A percentile compares a stretch with the other conserved stretches of the same genome.
Conservation (phyloP, 2,329 filamentous ascomycete genomes). For the Ceratocystis huliohia region DNA sequence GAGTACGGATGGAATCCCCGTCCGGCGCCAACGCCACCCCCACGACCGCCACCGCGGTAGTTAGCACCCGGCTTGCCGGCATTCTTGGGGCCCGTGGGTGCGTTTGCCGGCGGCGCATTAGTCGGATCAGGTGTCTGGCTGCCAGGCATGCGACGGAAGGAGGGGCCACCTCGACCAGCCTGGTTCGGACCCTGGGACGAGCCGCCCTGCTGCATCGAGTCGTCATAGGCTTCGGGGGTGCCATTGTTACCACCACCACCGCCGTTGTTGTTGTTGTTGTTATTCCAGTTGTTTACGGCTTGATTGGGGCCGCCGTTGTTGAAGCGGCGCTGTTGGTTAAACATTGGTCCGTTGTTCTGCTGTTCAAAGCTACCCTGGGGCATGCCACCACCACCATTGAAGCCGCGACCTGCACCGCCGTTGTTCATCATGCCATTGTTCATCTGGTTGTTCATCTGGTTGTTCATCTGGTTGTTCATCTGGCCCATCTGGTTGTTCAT, state of each 20-base stretch:
- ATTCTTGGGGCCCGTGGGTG: constrained; percentile 92
- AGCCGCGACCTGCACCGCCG: constrained; percentile 33
- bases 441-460: constrained; percentile 25
- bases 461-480: constrained; percentile 46
- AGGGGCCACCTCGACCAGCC: constrained; percentile 25
- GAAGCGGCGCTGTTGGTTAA: constrained; percentile 20
- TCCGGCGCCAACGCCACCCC: constrained; percentile 39
- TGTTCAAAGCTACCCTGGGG: constrained; percentile 18
- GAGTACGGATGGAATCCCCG: constrained; percentile 71
- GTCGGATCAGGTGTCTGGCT: constrained; percentile 33
- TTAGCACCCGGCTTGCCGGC: constrained; percentile 82
- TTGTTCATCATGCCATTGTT: constrained; percentile 22
- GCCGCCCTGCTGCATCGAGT: constrained; percentile 24
- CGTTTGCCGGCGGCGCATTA: constrained; percentile 42
- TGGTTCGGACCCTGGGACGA: constrained; percentile 38
- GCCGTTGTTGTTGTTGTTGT: constrained; percentile 24
- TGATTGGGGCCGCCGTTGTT: constrained; percentile 24
- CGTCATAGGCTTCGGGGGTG: constrained; percentile 23
- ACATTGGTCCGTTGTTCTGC: constrained; percentile 13
- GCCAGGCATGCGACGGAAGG: constrained; percentile 26
- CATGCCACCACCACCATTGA: constrained; percentile 25
- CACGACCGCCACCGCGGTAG: constrained; percentile 75
- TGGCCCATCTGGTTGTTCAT: constrained; percentile 31
- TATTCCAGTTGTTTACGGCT: constrained; percentile 9
- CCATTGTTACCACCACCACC: constrained; percentile 25